Evolutionary conservation across 495 filamentous ascomycete genomes (phyloP).

Genomic region (Echria macrotheca): DNA sequence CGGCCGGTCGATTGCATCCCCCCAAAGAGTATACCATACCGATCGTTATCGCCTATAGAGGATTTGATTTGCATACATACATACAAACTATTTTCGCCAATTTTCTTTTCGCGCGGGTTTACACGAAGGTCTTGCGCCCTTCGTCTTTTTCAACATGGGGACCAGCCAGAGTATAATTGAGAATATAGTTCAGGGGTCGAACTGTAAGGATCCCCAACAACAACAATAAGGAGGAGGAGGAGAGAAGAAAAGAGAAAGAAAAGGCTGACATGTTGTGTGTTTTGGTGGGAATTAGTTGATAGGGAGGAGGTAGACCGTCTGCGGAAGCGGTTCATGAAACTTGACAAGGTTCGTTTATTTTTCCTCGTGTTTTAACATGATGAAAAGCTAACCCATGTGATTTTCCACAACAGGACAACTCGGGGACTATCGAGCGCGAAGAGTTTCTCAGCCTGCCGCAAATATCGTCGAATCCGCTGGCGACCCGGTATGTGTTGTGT

Average conservation of each 20-base stretch:
- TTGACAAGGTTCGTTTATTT: constrained; percentile 71
- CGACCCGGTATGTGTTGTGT: constrained; percentile 67
- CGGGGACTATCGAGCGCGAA: constrained; percentile 95
- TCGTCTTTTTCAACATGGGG: too few species aligned
- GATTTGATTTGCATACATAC: too few species aligned
- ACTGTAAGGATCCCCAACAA: constrained; percentile 56
- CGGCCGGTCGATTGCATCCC: too few species aligned
- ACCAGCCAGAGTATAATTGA: too few species aligned
- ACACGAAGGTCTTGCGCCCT: too few species aligned
- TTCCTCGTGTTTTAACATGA: background rate
- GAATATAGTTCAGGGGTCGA: constrained; percentile 90
- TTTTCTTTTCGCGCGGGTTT: too few species aligned
- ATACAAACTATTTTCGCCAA: too few species aligned
- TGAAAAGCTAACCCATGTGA: too few species aligned
- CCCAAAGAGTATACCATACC: too few species aligned
- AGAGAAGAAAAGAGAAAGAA: background rate
- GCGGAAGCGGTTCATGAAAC: constrained; percentile 97
- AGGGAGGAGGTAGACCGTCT: constrained; percentile 93
- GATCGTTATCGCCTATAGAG: too few species aligned
- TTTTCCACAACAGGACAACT: constrained; percentile 68
- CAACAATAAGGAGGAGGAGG: background rate
- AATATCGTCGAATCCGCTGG: constrained; percentile 95
- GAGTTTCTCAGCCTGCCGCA: constrained; percentile 97
- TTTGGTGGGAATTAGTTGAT: constrained; percentile 60
- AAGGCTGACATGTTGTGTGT: background rate